These are phyloP conservation scores for Aegle marmelos DNA, from an alignment of 345 rosid genomes.

Conservation along the genomic window DNA sequence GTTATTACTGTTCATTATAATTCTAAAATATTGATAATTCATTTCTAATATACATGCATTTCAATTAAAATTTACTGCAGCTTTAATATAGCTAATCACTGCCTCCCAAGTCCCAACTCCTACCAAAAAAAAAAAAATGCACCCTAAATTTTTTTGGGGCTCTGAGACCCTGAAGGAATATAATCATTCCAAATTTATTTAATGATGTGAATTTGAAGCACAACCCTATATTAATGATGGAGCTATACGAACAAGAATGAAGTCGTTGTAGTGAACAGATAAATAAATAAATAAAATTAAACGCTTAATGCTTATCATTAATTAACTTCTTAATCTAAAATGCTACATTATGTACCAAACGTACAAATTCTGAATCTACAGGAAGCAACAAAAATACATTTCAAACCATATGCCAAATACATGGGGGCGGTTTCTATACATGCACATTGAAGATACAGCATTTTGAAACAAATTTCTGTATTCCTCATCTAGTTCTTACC, in stretches of 20 bases:
- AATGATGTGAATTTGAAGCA: no score
- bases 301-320: not conserved
- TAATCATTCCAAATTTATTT: no score
- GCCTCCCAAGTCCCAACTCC: not conserved
- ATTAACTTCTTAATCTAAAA: not conserved
- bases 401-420: not conserved
- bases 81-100: not conserved
- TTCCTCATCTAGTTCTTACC: conserved; percentile 38
- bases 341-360: not conserved
- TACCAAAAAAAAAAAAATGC: not conserved
- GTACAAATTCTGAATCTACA: not conserved
- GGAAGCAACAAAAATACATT: not conserved
- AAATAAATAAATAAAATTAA: not conserved
- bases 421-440: no score
- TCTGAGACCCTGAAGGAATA: not conserved
- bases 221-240: not conserved
- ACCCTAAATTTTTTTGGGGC: not conserved
- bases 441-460: not conserved
- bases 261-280: not conserved
- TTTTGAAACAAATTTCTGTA: not conserved
- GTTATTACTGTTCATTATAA: not conserved
- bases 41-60: not conserved
- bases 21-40: no score
- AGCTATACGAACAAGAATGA: not conserved
- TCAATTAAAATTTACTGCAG: not conserved